Conservation (phyloP, 2,329 filamentous ascomycete species). For the Leptographium radiaticola region DNA sequence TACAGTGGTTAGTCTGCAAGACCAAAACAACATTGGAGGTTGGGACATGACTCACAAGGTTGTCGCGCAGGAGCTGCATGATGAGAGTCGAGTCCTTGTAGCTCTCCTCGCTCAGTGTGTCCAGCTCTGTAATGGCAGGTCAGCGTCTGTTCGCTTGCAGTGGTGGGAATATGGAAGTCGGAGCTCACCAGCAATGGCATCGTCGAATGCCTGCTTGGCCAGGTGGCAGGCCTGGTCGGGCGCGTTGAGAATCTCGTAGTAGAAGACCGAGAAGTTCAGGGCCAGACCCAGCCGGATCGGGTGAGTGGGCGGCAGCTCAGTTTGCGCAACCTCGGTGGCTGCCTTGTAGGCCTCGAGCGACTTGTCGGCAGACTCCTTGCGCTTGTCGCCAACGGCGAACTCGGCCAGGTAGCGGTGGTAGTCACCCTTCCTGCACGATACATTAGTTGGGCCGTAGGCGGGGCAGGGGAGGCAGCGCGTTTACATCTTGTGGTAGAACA, state of each 20-base stretch:
- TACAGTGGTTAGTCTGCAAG: constrained; percentile 21
- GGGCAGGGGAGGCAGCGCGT: not conserved
- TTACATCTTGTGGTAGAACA: constrained; percentile 99
- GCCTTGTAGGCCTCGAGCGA: constrained; percentile 94
- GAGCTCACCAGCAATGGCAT: constrained; percentile 67
- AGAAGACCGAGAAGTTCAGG: constrained; percentile 97
- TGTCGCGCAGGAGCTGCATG: constrained; percentile 97
- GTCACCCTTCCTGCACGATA: constrained; percentile 76
- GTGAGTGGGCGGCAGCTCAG: constrained; percentile 81
- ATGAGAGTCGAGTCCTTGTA: constrained; percentile 99
- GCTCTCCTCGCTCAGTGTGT: constrained; percentile 94
- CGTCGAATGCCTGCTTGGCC: constrained; percentile 90
- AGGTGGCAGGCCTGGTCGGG: constrained; percentile 97
- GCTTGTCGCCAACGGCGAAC: constrained; percentile 87
- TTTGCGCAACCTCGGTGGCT: constrained; percentile 81
- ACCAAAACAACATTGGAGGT: constrained; percentile 16
- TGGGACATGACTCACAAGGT: constrained; percentile 51
- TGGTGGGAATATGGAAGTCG: not conserved
- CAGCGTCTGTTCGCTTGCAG: constrained; percentile 6
- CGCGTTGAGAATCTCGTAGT: constrained; percentile 99
- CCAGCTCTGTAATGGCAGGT: constrained; percentile 55
- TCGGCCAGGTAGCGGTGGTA: constrained; percentile 98
- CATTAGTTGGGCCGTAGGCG: not conserved
- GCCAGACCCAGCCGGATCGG: constrained; percentile 86
- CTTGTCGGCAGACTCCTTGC: constrained; percentile 87